These are phyloP conservation scores for Mycena pura DNA, from an alignment of 768 basidiomycete genomes.

Conservation along the genomic window DNA sequence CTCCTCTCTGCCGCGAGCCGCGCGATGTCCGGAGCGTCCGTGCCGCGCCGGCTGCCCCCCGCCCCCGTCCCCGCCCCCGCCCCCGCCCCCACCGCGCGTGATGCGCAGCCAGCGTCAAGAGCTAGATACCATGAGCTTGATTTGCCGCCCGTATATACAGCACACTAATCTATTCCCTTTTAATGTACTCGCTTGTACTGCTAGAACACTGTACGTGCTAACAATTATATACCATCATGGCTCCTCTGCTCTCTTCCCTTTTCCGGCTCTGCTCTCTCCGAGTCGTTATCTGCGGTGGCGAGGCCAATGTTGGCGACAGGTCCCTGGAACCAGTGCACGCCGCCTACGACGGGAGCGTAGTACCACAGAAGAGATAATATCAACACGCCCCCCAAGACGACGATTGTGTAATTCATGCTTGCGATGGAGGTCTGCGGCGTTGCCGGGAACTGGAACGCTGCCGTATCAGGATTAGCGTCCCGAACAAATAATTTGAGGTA, in stretches of 20 bases:
- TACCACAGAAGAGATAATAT: constrained; percentile 61
- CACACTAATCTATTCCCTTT: constrained; percentile 16
- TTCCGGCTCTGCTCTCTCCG: background rate
- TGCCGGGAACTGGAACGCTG: constrained; percentile 60
- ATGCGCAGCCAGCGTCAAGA: too few relatives aligned
- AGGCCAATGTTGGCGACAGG: constrained; percentile 16
- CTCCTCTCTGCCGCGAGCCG: background rate
- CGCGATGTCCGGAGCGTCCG: constrained; percentile 10
- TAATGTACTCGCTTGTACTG: constrained; percentile 8
- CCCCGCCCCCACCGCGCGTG: too few relatives aligned
- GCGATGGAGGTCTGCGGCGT: constrained; percentile 45
- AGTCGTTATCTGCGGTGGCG: background rate
- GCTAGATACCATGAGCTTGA: constrained; percentile 7
- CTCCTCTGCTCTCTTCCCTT: background rate
- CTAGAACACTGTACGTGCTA: background rate
- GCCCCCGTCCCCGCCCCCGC: background rate
- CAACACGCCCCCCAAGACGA: constrained; percentile 62
- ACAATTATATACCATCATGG: background rate
- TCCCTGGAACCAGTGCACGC: constrained; percentile 38
- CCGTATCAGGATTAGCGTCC: background rate
- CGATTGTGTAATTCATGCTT: constrained; percentile 69
- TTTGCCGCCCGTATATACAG: constrained; percentile 21
- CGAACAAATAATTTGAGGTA: too few relatives aligned
- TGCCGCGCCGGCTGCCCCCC: constrained; percentile 24
- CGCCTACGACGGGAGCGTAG: constrained; percentile 55